A percentile compares a stretch with the other conserved stretches of the same genome.
Evolutionary conservation across 768 basidiomycete species (phyloP).

Genomic region (Lactifluus rugatus): DNA sequence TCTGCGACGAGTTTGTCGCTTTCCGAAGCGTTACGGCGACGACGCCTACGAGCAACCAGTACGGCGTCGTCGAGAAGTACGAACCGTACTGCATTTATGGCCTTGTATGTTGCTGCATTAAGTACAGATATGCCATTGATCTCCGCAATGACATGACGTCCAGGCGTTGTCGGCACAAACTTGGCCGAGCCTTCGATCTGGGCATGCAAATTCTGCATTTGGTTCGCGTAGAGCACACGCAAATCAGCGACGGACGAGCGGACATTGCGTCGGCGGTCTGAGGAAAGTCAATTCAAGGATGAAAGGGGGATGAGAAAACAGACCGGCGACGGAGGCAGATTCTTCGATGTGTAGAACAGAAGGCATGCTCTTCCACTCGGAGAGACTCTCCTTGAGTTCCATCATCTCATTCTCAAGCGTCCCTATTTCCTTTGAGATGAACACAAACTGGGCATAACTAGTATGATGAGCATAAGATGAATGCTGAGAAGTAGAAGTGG

Average conservation of each 20-base stretch:
- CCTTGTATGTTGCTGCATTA: slow-evolving; percentile 92
- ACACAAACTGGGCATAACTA: slow-evolving; percentile 94
- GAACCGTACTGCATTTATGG: slow-evolving; percentile 78
- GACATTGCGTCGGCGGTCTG: slow-evolving; percentile 47
- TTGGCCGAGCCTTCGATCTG: slow-evolving; percentile 93
- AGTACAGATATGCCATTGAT: slow-evolving; percentile 74
- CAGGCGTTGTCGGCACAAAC: slow-evolving; percentile 84
- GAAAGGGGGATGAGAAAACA: slow-evolving; percentile 14
- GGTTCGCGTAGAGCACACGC: slow-evolving; percentile 86
- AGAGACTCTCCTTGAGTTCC: slow-evolving; percentile 86
- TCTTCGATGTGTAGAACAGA: slow-evolving; percentile 86
- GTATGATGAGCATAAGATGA: not conserved
- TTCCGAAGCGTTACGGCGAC: slow-evolving; percentile 48
- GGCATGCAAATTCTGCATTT: slow-evolving; percentile 84
- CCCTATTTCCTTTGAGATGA: slow-evolving; percentile 94
- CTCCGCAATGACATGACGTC: slow-evolving; percentile 84
- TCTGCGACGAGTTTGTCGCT: slow-evolving; percentile 82
- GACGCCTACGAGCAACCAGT: slow-evolving; percentile 71
- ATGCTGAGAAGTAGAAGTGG: not conserved
- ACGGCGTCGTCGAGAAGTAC: slow-evolving; percentile 89
- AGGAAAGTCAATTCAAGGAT: not conserved
- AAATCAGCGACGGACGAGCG: slow-evolving; percentile 96
- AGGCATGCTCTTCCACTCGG: slow-evolving; percentile 95
- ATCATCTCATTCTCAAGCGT: slow-evolving; percentile 96
- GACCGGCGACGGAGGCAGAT: slow-evolving; percentile 54